Conservation (phyloP, 169 alveolate species). For the Cryptosporidium andersoni region DNA sequence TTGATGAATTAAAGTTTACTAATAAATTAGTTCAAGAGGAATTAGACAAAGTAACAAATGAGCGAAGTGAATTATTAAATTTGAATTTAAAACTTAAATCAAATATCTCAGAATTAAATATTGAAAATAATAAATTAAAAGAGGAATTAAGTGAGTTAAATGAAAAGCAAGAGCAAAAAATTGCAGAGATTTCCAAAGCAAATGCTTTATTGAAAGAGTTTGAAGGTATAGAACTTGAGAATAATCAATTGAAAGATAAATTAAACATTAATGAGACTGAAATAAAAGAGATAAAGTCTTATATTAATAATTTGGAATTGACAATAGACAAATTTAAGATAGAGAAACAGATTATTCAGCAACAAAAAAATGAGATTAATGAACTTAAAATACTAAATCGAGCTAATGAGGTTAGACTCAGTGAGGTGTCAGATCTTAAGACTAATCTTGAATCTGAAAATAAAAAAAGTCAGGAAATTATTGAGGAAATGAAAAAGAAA, state of each 20-base stretch:
- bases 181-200: background rate
- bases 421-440: too few relatives aligned
- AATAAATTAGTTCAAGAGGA: too few relatives aligned
- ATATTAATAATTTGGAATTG: too few relatives aligned
- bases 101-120: background rate
- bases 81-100: background rate
- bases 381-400: too few relatives aligned
- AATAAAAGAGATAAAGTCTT: too few relatives aligned
- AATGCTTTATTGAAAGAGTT: background rate
- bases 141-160: background rate
- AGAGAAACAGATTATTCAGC: too few relatives aligned
- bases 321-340: too few relatives aligned
- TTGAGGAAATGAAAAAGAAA: background rate
- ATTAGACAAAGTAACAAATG: too few relatives aligned
- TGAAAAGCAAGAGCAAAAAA: background rate
- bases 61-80: too few relatives aligned
- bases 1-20: background rate
- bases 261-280: background rate
- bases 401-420: too few relatives aligned
- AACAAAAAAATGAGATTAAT: too few relatives aligned
- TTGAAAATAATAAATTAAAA: background rate
- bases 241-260: background rate
- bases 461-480: background rate
- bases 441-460: conserved; percentile 12
- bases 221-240: background rate